Percentiles rank a stretch among this genome's conserved stretches.
Evolutionary conservation across 1,284 basidiomycete genomes (phyloP).

Genomic region (Phlebopus sp.): DNA sequence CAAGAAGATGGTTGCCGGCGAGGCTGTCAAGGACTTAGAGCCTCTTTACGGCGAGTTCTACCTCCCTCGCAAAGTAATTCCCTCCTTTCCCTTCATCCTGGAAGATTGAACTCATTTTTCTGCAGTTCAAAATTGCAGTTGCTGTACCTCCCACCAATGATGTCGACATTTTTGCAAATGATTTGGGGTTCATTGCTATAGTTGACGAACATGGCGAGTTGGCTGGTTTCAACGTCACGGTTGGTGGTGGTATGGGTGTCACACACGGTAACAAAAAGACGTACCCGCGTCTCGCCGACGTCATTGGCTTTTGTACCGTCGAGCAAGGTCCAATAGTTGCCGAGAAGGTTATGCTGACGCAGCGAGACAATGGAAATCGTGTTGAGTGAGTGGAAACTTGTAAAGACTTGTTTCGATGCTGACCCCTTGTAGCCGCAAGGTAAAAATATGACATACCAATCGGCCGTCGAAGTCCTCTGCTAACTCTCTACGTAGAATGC

Average conservation of each 20-base stretch:
- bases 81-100: constrained; percentile 2
- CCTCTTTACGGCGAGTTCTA: constrained; percentile 98
- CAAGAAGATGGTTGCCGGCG: constrained; percentile 91
- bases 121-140: constrained; percentile 94
- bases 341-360: constrained; percentile 91
- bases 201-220: constrained; percentile 71
- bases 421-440: constrained; percentile 45
- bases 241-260: constrained; percentile 98
- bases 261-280: constrained; percentile 99
- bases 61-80: constrained; percentile 81
- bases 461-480: constrained; percentile 4
- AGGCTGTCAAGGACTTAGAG: constrained; percentile 91
- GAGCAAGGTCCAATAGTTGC: constrained; percentile 88
- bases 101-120: constrained; percentile 11
- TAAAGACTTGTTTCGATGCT: not conserved
- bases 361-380: constrained; percentile 96
- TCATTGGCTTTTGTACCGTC: constrained; percentile 91
- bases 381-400: constrained; percentile 59
- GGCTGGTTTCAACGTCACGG: constrained; percentile 86
- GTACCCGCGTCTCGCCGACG: constrained; percentile 86
- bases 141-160: constrained; percentile 97
- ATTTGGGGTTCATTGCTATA: constrained; percentile 94
- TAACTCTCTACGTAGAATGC: constrained; percentile 57
- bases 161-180: constrained; percentile 94
- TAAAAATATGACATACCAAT: constrained; percentile 18